phyloP scores from a whole-genome alignment of 1,139 yeast species.

The Kodamaea derodonti region DNA sequence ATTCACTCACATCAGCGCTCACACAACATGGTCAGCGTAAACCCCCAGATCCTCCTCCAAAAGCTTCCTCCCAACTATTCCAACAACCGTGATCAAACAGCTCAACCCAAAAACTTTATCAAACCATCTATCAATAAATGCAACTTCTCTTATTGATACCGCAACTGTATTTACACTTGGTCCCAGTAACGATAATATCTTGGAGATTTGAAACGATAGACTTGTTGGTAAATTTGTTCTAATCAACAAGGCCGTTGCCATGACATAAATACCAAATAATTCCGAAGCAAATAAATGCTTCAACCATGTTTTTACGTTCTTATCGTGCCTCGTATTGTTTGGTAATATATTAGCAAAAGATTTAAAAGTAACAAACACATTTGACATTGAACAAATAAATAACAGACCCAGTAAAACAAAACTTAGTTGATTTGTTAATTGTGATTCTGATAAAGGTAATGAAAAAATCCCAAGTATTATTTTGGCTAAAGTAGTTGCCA shows the following conservation, averaged over 20 bases:
- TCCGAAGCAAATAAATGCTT: conserved; percentile 58
- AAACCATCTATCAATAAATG: conserved; percentile 74
- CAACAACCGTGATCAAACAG: conserved; percentile 49
- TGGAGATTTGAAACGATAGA: conserved; percentile 49
- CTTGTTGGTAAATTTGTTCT: conserved; percentile 70
- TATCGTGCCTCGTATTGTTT: conserved; percentile 17
- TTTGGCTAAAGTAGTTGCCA: conserved; percentile 64
- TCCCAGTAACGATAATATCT: conserved; percentile 39
- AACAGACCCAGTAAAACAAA: conserved; percentile 61
- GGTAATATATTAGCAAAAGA: conserved; percentile 36
- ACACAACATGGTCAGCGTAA: background rate
- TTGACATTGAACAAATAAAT: conserved; percentile 65
- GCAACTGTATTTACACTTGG: conserved; percentile 20
- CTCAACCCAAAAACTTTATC: conserved; percentile 67
- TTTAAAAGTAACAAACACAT: conserved; percentile 51
- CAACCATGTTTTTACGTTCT: conserved; percentile 33
- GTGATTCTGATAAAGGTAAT: conserved; percentile 40
- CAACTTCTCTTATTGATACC: conserved; percentile 37
- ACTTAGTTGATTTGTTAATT: conserved; percentile 61
- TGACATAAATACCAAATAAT: conserved; percentile 70
- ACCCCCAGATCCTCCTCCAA: conserved; percentile 18
- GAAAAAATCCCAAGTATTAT: conserved; percentile 28
- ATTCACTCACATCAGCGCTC: no score
- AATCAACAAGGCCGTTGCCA: conserved; percentile 75
- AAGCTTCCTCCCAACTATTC: conserved; percentile 28